Base-by-base conservation (phyloP, 1,284 basidiomycete species). In the Takashimella tepidaria region DNA sequence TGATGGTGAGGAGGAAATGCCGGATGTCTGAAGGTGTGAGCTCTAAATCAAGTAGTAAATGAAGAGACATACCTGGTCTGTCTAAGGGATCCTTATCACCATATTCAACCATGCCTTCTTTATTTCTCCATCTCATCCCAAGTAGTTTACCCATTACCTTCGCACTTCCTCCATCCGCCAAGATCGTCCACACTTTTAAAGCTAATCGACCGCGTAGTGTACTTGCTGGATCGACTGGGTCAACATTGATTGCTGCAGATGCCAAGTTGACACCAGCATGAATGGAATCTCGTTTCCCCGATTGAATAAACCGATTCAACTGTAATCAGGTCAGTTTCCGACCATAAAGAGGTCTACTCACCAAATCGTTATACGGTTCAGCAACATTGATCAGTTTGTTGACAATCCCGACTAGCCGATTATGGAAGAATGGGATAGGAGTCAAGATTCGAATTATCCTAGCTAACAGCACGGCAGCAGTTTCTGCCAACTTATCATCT, bases 341-440 rank as follows among this genome's bases (percentile, higher is more conserved):
- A 27, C 23, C 45, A 42, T 13, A 53, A 37, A 26, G 41, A 23
- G 16, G 26, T 21, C 6, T 40, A 24, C 65, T 64, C 43, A 70
- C 69, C n/a, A 64, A 61, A 31, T 67, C 70, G 45, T 58, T 58
- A 45, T 62, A 76, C n/a, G 62, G 62, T 45, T 71, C 73, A 3
- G 64, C 62, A 6, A 59, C 51, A 0, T 64, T 59, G 6, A 74
- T 44, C 23, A 77, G 53, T 50, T 70, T 73, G 43, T 63, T 68
- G 25, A 75, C 66, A 5, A 77, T 62, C 13, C 67, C 67, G 12
- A 68, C 54, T 12, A 76, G 61, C 6, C 63, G 52, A 1, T 66
- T 65, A 37, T 69, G 72, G 57, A 77, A 77, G 70, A 75, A 77
- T 4, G 75, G 73, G 4, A 77, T 45, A 1, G 72, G 68, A 0